A percentile compares a stretch with the other conserved stretches of the same genome.
Conservation (phyloP, 2,329 filamentous ascomycete genomes). For the Aspergillus sp. region DNA sequence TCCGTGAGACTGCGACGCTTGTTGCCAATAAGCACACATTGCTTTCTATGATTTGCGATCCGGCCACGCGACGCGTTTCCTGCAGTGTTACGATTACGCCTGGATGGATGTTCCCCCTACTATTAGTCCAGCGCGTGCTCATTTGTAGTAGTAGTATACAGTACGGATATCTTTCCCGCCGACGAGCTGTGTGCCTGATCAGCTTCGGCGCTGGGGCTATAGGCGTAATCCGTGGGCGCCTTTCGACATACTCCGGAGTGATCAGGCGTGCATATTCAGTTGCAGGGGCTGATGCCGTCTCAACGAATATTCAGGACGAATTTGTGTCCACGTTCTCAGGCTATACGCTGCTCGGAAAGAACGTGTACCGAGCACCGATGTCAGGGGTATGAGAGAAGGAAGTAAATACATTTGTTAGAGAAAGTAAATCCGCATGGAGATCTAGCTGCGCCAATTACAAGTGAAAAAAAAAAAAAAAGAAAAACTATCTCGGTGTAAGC, state of each 20-base stretch:
- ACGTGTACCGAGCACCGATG: background rate
- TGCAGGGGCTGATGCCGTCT: too few relatives aligned
- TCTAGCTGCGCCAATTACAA: conserved; percentile 28
- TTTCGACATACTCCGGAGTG: background rate
- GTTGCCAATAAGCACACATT: background rate
- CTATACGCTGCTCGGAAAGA: background rate
- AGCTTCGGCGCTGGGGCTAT: background rate
- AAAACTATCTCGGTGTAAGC: conserved; percentile 19
- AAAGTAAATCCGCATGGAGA: conserved; percentile 18
- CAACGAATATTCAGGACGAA: background rate
- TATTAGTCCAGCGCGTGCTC: too few relatives aligned
- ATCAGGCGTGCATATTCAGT: background rate
- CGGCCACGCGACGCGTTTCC: background rate
- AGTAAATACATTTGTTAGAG: conserved; percentile 7
- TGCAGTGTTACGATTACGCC: background rate
- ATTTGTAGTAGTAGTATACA: too few relatives aligned
- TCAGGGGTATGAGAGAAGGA: conserved; percentile 3
- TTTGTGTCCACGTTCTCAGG: background rate
- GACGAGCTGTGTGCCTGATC: background rate
- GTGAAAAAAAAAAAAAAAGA: conserved; percentile 8
- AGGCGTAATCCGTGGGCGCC: background rate
- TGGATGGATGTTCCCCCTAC: background rate
- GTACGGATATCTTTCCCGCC: background rate
- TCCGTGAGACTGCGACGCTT: background rate
- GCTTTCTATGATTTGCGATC: background rate